Evolutionary conservation across 1,284 basidiomycete species (phyloP).

Genomic region (Papiliotrema flavescens): DNA sequence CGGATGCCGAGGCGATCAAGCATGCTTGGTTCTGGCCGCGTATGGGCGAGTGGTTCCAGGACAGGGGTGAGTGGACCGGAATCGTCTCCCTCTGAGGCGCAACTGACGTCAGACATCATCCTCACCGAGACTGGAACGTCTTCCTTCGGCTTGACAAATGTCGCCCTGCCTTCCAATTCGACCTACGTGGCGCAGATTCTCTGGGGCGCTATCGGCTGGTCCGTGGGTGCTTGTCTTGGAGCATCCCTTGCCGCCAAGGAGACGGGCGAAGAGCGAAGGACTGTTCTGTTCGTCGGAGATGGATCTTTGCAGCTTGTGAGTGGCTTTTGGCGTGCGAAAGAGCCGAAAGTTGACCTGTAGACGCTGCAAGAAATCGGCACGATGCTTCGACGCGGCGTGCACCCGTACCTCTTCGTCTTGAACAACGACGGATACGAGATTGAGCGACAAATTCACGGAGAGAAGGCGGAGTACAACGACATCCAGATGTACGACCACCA

Average conservation of each 20-base stretch:
- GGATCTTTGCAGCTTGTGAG: slow-evolving; percentile 52
- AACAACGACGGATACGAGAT: slow-evolving; percentile 90
- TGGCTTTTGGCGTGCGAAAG: too few relatives aligned
- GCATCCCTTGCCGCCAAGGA: slow-evolving; percentile 67
- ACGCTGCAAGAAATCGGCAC: slow-evolving; percentile 53
- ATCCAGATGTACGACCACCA: slow-evolving; percentile 49
- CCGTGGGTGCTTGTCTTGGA: slow-evolving; percentile 56
- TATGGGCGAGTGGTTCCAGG: slow-evolving; percentile 70
- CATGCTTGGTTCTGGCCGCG: slow-evolving; percentile 86
- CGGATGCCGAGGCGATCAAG: slow-evolving; percentile 53
- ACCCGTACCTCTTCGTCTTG: slow-evolving; percentile 58
- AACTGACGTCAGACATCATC: slow-evolving; percentile 58
- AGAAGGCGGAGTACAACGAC: slow-evolving; percentile 50
- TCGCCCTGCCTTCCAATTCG: slow-evolving; percentile 65
- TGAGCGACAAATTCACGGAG: slow-evolving; percentile 62
- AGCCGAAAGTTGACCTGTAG: slow-evolving; percentile 12
- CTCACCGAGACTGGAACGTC: slow-evolving; percentile 70
- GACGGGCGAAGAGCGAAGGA: slow-evolving; percentile 57
- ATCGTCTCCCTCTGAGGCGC: background rate
- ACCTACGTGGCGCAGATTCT: slow-evolving; percentile 63
- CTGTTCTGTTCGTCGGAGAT: slow-evolving; percentile 77
- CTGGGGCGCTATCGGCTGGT: slow-evolving; percentile 48
- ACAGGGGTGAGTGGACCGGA: slow-evolving; percentile 51
- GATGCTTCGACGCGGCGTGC: slow-evolving; percentile 50
- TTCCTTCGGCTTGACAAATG: slow-evolving; percentile 71